Evolutionary conservation across 129 eudicot species (phyloP), one percentile per base, ranked within the genome.

Genomic region (Mikania micrantha): DNA sequence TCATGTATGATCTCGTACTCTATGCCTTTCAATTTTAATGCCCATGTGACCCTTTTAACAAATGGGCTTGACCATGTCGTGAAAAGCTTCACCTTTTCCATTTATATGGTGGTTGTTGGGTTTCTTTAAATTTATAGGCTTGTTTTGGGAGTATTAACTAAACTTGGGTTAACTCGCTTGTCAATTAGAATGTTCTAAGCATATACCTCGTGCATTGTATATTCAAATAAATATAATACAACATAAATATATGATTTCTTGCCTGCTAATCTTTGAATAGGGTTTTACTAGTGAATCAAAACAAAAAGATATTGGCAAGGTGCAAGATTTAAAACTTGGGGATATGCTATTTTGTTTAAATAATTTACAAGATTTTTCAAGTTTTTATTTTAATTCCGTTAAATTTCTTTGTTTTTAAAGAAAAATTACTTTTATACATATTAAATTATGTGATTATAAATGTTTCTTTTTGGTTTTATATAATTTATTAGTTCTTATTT

Each of bases 31-130:
- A 83, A 56, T 67, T 76, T 72, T 29, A 87, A 65, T 42, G 87
- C 94, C 80, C 83, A 85, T 11, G 80, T 70, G 0, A 78, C 54
- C 71, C 87, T 75, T 72, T 74, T 9, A 69, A 52, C 77, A 63
- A 22, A 78, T 62, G 75, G 87, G 65, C 90, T 83, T 19, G 85
- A 76, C 87, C 87, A 81, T 65, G 81, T 73, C 42, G 81, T 81
- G 32, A 78, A 76, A 50, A 87, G 83, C 81, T 83, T 84, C 64
- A 87, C 90, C 57, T 76, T 81, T 15, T 79, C 81, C 89, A 83
- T 83, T 29, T 38, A 58, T 58, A 21, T n/a, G n/a, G n/a, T n/a
- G n/a, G n/a, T n/a, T n/a, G 11, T 3, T 6, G 12, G 32, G 44
- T 28, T 70, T 24, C 4, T 27, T 56, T 56, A 40, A n/a, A n/a